Evolutionary conservation across 495 filamentous ascomycete genomes (phyloP).

Genomic region (Aspergillus coremiiformis): DNA sequence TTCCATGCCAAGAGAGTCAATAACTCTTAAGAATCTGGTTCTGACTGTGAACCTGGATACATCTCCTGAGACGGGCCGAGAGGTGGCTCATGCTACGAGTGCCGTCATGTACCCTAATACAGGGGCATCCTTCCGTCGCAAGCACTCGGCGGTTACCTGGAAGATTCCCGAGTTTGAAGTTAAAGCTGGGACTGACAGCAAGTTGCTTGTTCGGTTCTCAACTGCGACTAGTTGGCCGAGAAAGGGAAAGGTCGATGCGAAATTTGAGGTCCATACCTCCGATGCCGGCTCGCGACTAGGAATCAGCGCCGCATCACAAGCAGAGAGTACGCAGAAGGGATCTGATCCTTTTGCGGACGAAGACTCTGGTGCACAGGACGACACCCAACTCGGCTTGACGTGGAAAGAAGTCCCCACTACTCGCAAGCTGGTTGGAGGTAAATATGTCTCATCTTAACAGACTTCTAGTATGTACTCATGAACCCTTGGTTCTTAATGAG

Average conservation of each 20-base stretch:
- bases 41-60: slow-evolving; percentile 71
- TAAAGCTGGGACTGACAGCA: slow-evolving; percentile 45
- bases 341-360: slow-evolving; percentile 65
- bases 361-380: slow-evolving; percentile 27
- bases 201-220: slow-evolving; percentile 73
- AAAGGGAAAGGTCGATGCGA: slow-evolving; percentile 69
- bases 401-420: slow-evolving; percentile 71
- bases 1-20: slow-evolving; percentile 31
- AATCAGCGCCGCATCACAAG: slow-evolving; percentile 37
- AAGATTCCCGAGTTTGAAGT: slow-evolving; percentile 72
- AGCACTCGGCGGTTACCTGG: slow-evolving; percentile 85
- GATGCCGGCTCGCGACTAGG: slow-evolving; percentile 55
- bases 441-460: slow-evolving; percentile 48
- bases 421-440: slow-evolving; percentile 71
- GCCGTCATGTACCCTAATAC: slow-evolving; percentile 43
- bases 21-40: slow-evolving; percentile 74
- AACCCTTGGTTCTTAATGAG: neutral
- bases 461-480: neutral
- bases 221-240: slow-evolving; percentile 68
- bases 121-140: slow-evolving; percentile 66
- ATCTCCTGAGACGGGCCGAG: slow-evolving; percentile 33
- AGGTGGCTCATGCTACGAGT: slow-evolving; percentile 36
- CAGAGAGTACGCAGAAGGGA: slow-evolving; percentile 27
- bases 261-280: slow-evolving; percentile 64
- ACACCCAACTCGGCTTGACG: slow-evolving; percentile 28